Base-by-base conservation (phyloP, 495 filamentous ascomycete species). In the Stereocaulon alpinum region DNA sequence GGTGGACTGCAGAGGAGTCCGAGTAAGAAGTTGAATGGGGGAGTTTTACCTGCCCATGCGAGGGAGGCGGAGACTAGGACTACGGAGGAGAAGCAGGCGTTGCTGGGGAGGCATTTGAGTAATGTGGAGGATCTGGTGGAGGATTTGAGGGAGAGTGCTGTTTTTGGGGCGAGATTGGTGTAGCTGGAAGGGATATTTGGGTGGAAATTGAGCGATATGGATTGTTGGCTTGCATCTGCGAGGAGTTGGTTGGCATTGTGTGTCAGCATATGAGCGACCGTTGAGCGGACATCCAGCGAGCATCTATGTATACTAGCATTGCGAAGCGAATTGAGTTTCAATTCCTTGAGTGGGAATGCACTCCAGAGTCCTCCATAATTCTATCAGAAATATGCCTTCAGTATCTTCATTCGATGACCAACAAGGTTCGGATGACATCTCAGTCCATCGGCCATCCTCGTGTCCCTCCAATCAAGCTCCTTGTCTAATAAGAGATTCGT, bases 81-180 rank as follows among this genome's bases (percentile, higher is more conserved):
- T 9, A 92, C 89, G 29, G 86, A 89, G 64, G 87, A 94, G 70
- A 98, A 98, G 75, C 91, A 95, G 74, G 77, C 76, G 44, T 69
- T 91, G 63, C 76, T 98, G 34, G 89, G 88, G 27, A 72, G 83
- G 60, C 91, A 93, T 71, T 72, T 98, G 56, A 87, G 80, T 61
- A 95, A 91, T 63, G 93, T 97, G 40, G 90, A 95, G 60, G 90
- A 92, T 66, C 73, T 98, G 64, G 86, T 98, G 24, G 86, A 88
- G 69, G 93, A 98, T 72, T 68, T 98, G 63, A 85, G 85, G 67
- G 90, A 88, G 74, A 89, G 85, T 55, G 84, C 84, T 50, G 60
- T 49, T n/a, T 61, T 44, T 20, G 55, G 40, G 27, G 61, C 48
- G 20, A 58, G 15, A 51, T 65, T 55, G 60, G 64, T 53, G 55